phyloP scores from a whole-genome alignment of 352 stramenopile genomes.

The Phytophthora sojae region DNA sequence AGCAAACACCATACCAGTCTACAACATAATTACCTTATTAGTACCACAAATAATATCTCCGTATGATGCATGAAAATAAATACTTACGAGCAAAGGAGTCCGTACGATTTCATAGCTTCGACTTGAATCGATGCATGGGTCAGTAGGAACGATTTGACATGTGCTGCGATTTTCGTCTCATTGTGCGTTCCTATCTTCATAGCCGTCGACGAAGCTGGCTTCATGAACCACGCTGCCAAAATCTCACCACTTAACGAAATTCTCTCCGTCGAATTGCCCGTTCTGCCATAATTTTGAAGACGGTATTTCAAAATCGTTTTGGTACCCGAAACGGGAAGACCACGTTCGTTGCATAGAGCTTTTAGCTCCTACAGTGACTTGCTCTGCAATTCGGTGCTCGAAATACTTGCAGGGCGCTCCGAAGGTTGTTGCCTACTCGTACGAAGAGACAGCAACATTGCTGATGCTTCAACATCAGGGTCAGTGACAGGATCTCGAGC shows the following conservation, averaged over 20 bases:
- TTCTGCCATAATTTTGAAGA: conserved; percentile 1
- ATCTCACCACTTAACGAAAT: conserved; percentile 6
- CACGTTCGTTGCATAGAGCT: neutral
- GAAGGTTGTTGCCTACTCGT: neutral
- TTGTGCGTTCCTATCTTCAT: conserved; percentile 3
- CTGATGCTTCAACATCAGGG: neutral
- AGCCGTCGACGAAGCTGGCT: neutral
- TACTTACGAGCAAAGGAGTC: conserved; percentile 3
- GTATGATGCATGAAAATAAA: no score
- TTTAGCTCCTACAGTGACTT: conserved; percentile 1
- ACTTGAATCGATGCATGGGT: neutral
- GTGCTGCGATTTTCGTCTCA: no score
- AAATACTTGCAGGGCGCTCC: conserved; percentile 1
- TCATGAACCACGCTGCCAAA: conserved; percentile 9
- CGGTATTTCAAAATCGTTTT: conserved; percentile 8
- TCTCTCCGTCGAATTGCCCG: neutral
- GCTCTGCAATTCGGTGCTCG: neutral
- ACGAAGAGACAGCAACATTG: conserved; percentile 4
- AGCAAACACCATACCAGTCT: neutral
- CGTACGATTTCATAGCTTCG: conserved; percentile 4
- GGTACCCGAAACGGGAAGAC: neutral
- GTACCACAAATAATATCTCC: no score
- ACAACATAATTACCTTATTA: no score
- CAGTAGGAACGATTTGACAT: neutral
- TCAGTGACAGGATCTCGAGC: conserved; percentile 2